These are phyloP conservation scores for Penicillium roqueforti DNA, from an alignment of 495 filamentous ascomycete species.

Conservation along the genomic window DNA sequence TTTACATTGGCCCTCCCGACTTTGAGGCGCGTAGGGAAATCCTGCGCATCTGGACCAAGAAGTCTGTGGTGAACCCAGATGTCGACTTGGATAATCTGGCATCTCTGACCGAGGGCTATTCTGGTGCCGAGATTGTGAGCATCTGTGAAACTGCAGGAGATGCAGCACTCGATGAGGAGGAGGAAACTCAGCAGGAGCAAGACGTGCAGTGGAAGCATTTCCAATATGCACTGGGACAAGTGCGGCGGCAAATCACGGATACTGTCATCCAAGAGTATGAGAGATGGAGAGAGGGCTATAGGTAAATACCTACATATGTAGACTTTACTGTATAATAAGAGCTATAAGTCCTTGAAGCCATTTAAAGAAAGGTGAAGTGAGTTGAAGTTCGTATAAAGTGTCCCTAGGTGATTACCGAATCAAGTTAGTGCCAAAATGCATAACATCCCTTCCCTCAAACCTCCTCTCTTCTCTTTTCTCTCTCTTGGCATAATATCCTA, in stretches of 20 bases:
- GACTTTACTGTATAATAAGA: neutral
- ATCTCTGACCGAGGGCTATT: conserved; percentile 71
- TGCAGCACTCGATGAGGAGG: conserved; percentile 53
- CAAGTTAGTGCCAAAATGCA: conserved; percentile 9
- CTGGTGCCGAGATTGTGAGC: conserved; percentile 81
- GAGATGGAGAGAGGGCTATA: conserved; percentile 51
- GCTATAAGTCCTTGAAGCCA: neutral
- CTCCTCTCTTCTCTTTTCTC: neutral
- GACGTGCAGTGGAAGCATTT: conserved; percentile 61
- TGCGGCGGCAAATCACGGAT: conserved; percentile 63
- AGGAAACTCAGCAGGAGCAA: conserved; percentile 41
- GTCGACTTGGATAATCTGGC: conserved; percentile 66
- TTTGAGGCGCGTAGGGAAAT: conserved; percentile 73
- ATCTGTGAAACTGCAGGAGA: conserved; percentile 69
- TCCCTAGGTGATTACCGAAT: conserved; percentile 18
- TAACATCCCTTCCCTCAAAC: neutral
- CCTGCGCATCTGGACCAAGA: conserved; percentile 58
- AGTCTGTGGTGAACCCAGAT: conserved; percentile 57
- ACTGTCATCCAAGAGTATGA: conserved; percentile 64
- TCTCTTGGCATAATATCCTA: neutral
- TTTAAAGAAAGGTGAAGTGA: neutral
- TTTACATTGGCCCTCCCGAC: conserved; percentile 86
- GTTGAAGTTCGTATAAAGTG: neutral
- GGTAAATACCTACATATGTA: neutral
- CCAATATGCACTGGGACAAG: conserved; percentile 55